Conservation (phyloP, 352 stramenopile genomes). For the Phytophthora uliginosa region DNA sequence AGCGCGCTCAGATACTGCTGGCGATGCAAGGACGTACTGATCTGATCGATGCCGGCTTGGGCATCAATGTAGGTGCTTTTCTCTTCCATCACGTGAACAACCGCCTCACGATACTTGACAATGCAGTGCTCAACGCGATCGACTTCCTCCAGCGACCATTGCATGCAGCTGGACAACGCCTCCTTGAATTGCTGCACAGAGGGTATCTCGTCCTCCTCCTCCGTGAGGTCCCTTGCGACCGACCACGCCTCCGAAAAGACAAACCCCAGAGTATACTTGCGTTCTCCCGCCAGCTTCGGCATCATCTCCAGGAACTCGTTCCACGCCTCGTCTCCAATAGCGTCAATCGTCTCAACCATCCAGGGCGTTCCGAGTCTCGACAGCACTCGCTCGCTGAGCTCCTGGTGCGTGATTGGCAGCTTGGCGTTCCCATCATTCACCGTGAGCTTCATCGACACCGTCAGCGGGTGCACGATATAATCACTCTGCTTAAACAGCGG, state of each 20-base stretch:
- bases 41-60: conserved; percentile 76
- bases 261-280: conserved; percentile 87
- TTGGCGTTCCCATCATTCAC: conserved; percentile 86
- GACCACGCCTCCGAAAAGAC: conserved; percentile 89
- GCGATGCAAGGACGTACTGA: conserved; percentile 67
- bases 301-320: conserved; percentile 75
- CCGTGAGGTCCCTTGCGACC: conserved; percentile 73
- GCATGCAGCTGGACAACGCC: conserved; percentile 79
- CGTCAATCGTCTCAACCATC: conserved; percentile 82
- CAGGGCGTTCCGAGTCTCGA: conserved; percentile 79
- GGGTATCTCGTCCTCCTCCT: conserved; percentile 84
- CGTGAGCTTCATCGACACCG: conserved; percentile 82
- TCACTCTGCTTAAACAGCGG: conserved; percentile 58
- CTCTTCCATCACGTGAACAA: conserved; percentile 88
- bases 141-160: conserved; percentile 75
- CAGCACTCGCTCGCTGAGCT: conserved; percentile 78
- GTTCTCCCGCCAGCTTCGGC: conserved; percentile 74
- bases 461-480: conserved; percentile 82
- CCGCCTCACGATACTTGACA: conserved; percentile 78
- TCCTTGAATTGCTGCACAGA: conserved; percentile 79
- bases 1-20: conserved; percentile 83
- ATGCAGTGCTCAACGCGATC: conserved; percentile 70
- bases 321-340: conserved; percentile 77
- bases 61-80: conserved; percentile 92
- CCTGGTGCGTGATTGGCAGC: conserved; percentile 81